Percentiles rank a stretch among this genome's conserved stretches.
These are phyloP conservation scores for Alternaria arbusti DNA, from an alignment of 2,329 filamentous ascomycete genomes.

Conservation along the genomic window DNA sequence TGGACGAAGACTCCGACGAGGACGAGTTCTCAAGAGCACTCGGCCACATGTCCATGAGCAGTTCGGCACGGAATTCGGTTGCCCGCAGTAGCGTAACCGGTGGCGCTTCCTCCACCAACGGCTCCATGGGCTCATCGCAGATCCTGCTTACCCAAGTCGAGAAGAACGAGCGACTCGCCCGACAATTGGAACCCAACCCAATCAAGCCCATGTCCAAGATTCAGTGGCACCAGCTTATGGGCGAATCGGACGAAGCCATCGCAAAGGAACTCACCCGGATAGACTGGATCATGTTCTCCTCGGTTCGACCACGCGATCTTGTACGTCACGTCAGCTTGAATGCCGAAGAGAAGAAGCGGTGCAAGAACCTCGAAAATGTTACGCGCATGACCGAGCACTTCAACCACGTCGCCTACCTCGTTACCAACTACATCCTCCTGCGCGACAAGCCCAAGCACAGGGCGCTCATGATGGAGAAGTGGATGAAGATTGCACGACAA, in stretches of 20 bases:
- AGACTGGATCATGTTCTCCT: constrained; percentile 98
- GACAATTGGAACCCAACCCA: constrained; percentile 72
- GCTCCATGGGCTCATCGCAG: constrained; percentile 46
- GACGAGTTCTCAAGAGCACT: constrained; percentile 42
- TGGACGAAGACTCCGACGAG: constrained; percentile 47
- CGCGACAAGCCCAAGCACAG: constrained; percentile 96
- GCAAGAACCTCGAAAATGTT: constrained; percentile 80
- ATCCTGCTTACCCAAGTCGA: constrained; percentile 72
- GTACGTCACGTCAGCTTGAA: constrained; percentile 87
- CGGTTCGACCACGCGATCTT: constrained; percentile 89
- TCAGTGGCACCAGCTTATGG: constrained; percentile 91
- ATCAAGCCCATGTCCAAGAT: constrained; percentile 78
- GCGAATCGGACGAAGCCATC: constrained; percentile 80
- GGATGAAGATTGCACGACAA: constrained; percentile 86
- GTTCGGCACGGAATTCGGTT: constrained; percentile 35
- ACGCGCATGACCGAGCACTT: constrained; percentile 91
- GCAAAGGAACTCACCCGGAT: constrained; percentile 92
- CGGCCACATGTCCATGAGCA: constrained; percentile 37
- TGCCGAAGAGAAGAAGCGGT: constrained; percentile 72
- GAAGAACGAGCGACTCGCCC: constrained; percentile 80
- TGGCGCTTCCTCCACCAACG: constrained; percentile 31
- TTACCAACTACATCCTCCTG: constrained; percentile 68
- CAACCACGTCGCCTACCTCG: constrained; percentile 64
- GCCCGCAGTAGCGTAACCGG: constrained; percentile 39
- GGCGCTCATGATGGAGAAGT: constrained; percentile 89